Percentiles rank a stretch among this genome's conserved stretches.
Evolutionary conservation across 164 flowering plant genomes (phyloP).

Genomic region (Berberis thunbergii): DNA sequence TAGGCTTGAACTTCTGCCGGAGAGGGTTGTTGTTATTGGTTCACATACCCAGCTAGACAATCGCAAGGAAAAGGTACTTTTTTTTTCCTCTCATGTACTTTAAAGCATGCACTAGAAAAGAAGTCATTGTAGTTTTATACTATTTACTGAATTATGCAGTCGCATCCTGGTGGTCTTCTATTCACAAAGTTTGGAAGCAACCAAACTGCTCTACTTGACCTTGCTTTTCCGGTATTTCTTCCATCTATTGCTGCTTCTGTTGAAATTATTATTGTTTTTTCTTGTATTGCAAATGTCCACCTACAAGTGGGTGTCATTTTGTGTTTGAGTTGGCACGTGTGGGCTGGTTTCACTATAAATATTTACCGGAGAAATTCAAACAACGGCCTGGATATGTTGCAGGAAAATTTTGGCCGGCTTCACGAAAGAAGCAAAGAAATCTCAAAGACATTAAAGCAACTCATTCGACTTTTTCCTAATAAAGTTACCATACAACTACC

Average conservation of each 20-base stretch:
- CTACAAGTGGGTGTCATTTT: not conserved
- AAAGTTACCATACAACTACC: conserved; percentile 84
- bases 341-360: not conserved
- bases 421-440: conserved; percentile 80
- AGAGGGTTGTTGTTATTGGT: conserved; percentile 67
- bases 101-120: not conserved
- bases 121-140: too few relatives aligned
- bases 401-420: conserved; percentile 88
- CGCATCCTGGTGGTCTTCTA: conserved; percentile 88
- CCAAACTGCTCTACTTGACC: conserved; percentile 87
- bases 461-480: conserved; percentile 74
- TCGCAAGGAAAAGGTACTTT: conserved; percentile 69
- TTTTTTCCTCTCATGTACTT: not conserved
- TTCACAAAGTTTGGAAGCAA: conserved; percentile 91
- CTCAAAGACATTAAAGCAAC: conserved; percentile 57
- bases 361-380: not conserved
- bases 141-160: conserved; percentile 31
- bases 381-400: conserved; percentile 15
- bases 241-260: not conserved
- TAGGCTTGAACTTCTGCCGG: conserved; percentile 64
- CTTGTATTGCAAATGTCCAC: too few relatives aligned
- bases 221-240: conserved; percentile 77
- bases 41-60: conserved; percentile 68
- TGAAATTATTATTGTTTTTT: not conserved
- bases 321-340: not conserved